Evolutionary conservation across 2,329 filamentous ascomycete species (phyloP), one percentile per base, ranked within the genome.

Genomic region (Ophiostoma pallidulum): DNA sequence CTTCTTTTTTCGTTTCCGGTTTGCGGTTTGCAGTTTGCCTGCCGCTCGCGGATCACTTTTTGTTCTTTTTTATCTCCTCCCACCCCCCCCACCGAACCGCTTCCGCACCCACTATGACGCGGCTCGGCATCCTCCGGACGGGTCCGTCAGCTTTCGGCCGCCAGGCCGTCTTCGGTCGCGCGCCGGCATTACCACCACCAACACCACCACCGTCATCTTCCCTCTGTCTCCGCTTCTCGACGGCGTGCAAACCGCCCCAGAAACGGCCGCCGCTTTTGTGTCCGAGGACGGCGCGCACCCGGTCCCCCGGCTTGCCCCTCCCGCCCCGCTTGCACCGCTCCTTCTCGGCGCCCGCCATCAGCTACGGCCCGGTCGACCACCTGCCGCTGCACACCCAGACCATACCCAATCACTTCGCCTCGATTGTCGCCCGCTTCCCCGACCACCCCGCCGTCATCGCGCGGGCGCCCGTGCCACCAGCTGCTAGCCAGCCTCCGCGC

Each of bases 391-490:
- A 86, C 41, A 67, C 72, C 6, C 69, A 80, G 48, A 90, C 85
- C 1, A 78, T 90, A 46, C 82, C 84, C 0, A 67, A 85, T 53
- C 82, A 91, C 60, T 89, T 91, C 58, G 71, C 77, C 8, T 69
- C 70, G 1, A 70, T 86, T 32, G 84, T 87, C 32, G 72, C 73
- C 8, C 59, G 67, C 31, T 70, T 80, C 63, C 84, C 84, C 22
- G 82, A 88, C 62, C 72, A 72, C 7, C 72, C 71, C 0, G 79
- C 80, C 40, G 71, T 81, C 48, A 72, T 80, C 39, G 65, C 69
- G 24, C 71, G 75, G 43, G 60, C 68, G 0, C 72, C 74, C 0
- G 58, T 63, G 2, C 51, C 59, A 14, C 50, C 51, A 10, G 47
- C 39, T 8, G 51, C n/a, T n/a, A n/a, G n/a, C n/a, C n/a, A n/a